Base-by-base conservation (phyloP, 805 yeast species). In the Pichia sporocuriosa region DNA sequence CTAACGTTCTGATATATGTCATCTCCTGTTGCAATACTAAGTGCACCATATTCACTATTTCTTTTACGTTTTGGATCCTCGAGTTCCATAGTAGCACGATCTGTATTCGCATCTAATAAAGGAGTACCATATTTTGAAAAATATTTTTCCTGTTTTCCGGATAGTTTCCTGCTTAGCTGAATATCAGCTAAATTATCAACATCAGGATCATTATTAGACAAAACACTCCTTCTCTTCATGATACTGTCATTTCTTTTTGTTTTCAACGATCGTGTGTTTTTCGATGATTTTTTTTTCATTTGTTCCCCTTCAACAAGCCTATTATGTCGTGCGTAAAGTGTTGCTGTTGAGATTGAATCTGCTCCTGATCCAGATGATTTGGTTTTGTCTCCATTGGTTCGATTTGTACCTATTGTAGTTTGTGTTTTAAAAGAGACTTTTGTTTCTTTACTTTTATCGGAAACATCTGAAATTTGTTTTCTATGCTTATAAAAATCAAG, bases 11-110 rank as follows among this genome's bases (percentile, higher is more conserved):
- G 44, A 40, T 55, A 58, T 3, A 51, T 41, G 26, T 56, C 63
- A 2, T 54, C 42, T 13, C 51, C 53, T 3, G 62, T 52, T n/a
- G 46, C 61, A 25, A 60, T 40, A 37, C 61, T 54, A 8, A 58
- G 36, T 39, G 54, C 58, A 6, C 57, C 57, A 43, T 43, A 42
- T 6, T 51, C 48, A 43, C 57, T 57, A 20, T 43, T 24, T 35
- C 57, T 47, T 29, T 44, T 49, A 4, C 8, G 28, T 4, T 19
- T 21, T 9, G 15, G 9, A 13, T 15, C 16, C 8, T 13, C 29
- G 8, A 27, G 23, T 16, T 33, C 32, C 24, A 26, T 17, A 7
- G 20, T 9, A 9, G 28, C 15, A 16, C 16, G n/a, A n/a, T 7
- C 32, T 6, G 16, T 13, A 33, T 16, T 10, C 3, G 29, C 20